A percentile compares a stretch with the other conserved stretches of the same genome.
These are phyloP conservation scores for Aspergillus quadrilineatus DNA, from an alignment of 2,329 filamentous ascomycete species.

Conservation along the genomic window DNA sequence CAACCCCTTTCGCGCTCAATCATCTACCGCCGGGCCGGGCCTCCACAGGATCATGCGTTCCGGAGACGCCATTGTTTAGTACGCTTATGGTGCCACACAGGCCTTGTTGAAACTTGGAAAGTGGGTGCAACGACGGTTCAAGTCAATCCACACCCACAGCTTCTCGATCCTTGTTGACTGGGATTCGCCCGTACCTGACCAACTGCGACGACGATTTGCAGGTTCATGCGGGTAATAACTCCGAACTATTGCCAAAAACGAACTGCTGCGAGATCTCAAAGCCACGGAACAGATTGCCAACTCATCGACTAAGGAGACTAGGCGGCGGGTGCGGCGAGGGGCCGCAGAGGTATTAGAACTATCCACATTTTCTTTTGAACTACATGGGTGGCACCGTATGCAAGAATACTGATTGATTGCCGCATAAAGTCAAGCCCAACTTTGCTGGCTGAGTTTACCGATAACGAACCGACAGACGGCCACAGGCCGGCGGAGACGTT, in stretches of 20 bases:
- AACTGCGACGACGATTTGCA: background rate
- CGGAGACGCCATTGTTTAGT: background rate
- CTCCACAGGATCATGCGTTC: conserved; percentile 21
- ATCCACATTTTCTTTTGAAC: conserved; percentile 11
- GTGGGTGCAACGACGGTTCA: background rate
- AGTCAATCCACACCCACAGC: conserved; percentile 8
- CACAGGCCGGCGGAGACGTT: background rate
- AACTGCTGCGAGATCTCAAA: background rate
- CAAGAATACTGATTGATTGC: background rate
- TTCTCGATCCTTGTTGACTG: background rate
- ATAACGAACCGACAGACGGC: background rate
- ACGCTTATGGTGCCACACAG: conserved; percentile 16
- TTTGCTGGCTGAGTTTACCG: background rate
- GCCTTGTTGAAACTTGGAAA: background rate
- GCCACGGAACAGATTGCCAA: conserved; percentile 8
- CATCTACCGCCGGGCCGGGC: conserved; percentile 23
- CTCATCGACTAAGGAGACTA: conserved; percentile 4
- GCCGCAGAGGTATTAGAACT: conserved; percentile 17
- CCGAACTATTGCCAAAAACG: background rate
- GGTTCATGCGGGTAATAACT: background rate
- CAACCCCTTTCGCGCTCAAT: background rate
- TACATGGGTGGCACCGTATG: conserved; percentile 1
- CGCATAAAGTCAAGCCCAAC: background rate
- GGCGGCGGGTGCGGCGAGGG: conserved; percentile 18
- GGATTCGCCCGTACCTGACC: background rate